Evolutionary conservation across 164 flowering plant species (phyloP).

Genomic region (Dillenia turbinata): DNA sequence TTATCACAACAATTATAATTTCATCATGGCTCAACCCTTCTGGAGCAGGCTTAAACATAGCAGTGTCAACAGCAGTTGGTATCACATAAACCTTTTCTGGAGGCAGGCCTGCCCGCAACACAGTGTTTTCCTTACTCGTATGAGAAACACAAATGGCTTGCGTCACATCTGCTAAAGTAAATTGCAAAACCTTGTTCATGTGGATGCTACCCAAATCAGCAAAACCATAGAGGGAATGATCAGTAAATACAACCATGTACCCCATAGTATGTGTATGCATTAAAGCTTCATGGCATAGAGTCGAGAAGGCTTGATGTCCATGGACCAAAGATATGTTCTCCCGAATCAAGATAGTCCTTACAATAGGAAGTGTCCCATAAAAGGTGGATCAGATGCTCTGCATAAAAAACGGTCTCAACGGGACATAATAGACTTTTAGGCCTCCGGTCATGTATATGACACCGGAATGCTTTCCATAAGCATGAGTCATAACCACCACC

Average conservation of each 20-base stretch:
- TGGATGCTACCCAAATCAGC: constrained; percentile 94
- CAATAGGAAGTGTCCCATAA: constrained; percentile 84
- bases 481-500: constrained; percentile 97
- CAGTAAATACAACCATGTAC: constrained; percentile 86
- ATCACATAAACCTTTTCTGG: constrained; percentile 87
- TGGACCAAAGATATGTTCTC: constrained; percentile 83
- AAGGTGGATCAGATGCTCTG: constrained; percentile 86
- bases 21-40: constrained; percentile 43
- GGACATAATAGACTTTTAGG: constrained; percentile 83
- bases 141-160: constrained; percentile 98
- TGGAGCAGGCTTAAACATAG: constrained; percentile 89
- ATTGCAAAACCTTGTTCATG: constrained; percentile 95
- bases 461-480: constrained; percentile 86
- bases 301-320: constrained; percentile 97
- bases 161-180: constrained; percentile 86
- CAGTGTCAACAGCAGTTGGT: constrained; percentile 98
- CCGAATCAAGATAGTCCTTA: constrained; percentile 76
- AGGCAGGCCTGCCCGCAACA: constrained; percentile 77
- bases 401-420: constrained; percentile 88
- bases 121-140: constrained; percentile 98
- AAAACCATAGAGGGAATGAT: constrained; percentile 97
- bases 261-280: constrained; percentile 99
- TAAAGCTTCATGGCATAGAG: constrained; percentile 93
- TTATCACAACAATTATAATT: constrained; percentile 85
- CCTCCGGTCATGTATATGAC: constrained; percentile 95